Percentiles rank a stretch among this genome's conserved stretches.
phyloP scores from a whole-genome alignment of 1,139 yeast genomes.

The Arxiozyma heterogenica region DNA sequence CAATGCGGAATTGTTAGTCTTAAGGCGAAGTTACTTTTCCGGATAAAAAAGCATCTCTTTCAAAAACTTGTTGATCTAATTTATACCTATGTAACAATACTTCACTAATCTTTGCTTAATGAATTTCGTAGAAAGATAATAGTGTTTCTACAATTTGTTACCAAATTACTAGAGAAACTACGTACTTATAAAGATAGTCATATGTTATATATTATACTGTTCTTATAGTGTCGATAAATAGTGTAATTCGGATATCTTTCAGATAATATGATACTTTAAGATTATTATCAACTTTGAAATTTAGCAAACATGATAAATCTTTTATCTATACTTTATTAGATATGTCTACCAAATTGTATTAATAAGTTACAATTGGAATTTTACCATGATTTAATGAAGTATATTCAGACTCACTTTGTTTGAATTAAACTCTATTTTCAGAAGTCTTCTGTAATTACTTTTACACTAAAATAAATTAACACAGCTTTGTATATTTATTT shows the following conservation, averaged over 20 bases:
- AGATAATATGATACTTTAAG: neutral
- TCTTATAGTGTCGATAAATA: no score
- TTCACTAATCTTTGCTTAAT: no score
- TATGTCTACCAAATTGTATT: neutral
- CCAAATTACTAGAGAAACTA: neutral
- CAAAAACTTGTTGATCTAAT: neutral
- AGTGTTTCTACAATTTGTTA: neutral
- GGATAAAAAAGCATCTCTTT: neutral
- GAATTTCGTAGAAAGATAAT: no score
- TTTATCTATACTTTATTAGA: no score
- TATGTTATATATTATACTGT: no score
- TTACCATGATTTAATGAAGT: neutral
- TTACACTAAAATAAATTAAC: no score
- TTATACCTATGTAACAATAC: neutral
- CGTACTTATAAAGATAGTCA: no score
- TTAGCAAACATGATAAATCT: neutral
- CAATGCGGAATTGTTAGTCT: neutral
- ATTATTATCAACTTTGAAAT: neutral
- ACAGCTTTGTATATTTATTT: neutral
- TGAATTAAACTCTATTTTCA: no score
- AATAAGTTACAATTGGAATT: neutral
- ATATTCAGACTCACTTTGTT: neutral
- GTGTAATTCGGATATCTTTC: neutral
- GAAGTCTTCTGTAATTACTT: neutral
- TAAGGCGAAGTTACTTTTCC: neutral